Evolutionary conservation across 1,284 basidiomycete species (phyloP).

Genomic region (Ustilago shanxiensis): DNA sequence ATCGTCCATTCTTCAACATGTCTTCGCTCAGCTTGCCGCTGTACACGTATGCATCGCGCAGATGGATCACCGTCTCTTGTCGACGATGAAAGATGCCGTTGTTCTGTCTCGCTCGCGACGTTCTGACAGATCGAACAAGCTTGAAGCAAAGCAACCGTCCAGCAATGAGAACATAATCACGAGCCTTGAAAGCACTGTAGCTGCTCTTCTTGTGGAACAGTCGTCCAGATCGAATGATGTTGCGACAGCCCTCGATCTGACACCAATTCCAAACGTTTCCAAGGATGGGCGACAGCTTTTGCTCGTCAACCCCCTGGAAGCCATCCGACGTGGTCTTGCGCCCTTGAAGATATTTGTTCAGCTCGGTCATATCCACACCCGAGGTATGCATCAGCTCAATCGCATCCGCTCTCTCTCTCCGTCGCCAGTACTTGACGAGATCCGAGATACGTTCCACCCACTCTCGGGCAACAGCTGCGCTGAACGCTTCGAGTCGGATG

Average conservation of each 20-base stretch:
- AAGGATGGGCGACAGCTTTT: constrained; percentile 74
- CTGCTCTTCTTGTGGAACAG: constrained; percentile 75
- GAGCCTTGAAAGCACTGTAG: constrained; percentile 56
- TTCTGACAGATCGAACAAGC: constrained; percentile 58
- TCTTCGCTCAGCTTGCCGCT: constrained; percentile 63
- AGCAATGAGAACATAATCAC: constrained; percentile 63
- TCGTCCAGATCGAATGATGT: constrained; percentile 79
- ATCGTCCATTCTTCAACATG: constrained; percentile 51
- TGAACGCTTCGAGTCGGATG: constrained; percentile 77
- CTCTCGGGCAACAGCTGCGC: constrained; percentile 76
- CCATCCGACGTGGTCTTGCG: constrained; percentile 7
- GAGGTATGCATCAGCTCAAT: constrained; percentile 80
- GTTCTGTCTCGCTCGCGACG: constrained; percentile 66
- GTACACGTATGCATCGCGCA: constrained; percentile 68
- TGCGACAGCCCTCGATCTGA: constrained; percentile 79
- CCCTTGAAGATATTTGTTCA: constrained; percentile 35
- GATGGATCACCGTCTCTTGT: constrained; percentile 62
- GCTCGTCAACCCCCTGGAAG: constrained; percentile 29
- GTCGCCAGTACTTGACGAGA: constrained; percentile 81
- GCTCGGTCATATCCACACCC: constrained; percentile 73
- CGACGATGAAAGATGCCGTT: constrained; percentile 66
- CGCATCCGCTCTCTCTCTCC: constrained; percentile 79
- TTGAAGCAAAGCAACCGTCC: constrained; percentile 65
- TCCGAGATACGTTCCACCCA: constrained; percentile 81
- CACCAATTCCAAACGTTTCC: constrained; percentile 84